Percentiles rank a stretch among this genome's conserved stretches.
phyloP scores from a whole-genome alignment of 2,329 filamentous ascomycete genomes.

The Epicoccum sorghinum region DNA sequence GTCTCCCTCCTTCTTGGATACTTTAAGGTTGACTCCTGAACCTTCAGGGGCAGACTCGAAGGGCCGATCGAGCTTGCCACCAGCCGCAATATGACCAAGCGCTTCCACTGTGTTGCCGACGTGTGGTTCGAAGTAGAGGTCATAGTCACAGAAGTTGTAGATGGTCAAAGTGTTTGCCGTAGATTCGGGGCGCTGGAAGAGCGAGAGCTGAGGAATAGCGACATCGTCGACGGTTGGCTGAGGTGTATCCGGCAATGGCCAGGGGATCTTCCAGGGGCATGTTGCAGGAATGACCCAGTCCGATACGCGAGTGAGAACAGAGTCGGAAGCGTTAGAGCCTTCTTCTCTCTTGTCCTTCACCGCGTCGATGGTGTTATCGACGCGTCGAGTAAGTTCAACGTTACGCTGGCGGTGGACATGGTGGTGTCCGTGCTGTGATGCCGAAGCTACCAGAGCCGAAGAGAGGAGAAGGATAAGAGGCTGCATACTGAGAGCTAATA shows the following conservation, averaged over 20 bases:
- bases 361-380: conserved; percentile 3
- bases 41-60: conserved; percentile 14
- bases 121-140: conserved; percentile 19
- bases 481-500: neutral
- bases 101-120: conserved; percentile 6
- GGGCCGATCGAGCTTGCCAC: conserved; percentile 9
- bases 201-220: conserved; percentile 15
- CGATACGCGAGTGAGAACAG: conserved; percentile 10
- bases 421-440: conserved; percentile 1
- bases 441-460: conserved; percentile 3
- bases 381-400: conserved; percentile 4
- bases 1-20: conserved; percentile 17
- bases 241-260: conserved; percentile 19
- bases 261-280: conserved; percentile 17
- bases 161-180: conserved; percentile 20
- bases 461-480: conserved; percentile 2
- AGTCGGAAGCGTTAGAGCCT: conserved; percentile 7
- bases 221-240: conserved; percentile 16
- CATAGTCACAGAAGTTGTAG: conserved; percentile 28
- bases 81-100: conserved; percentile 10
- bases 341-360: conserved; percentile 12
- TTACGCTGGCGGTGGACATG: conserved; percentile 5
- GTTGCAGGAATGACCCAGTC: conserved; percentile 14
- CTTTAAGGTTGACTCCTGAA: conserved; percentile 21
- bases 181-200: conserved; percentile 18